A percentile compares a stretch with the other conserved stretches of the same genome.
These are phyloP conservation scores for Berberis thunbergii DNA, from an alignment of 164 flowering plant species.

Conservation along the genomic window DNA sequence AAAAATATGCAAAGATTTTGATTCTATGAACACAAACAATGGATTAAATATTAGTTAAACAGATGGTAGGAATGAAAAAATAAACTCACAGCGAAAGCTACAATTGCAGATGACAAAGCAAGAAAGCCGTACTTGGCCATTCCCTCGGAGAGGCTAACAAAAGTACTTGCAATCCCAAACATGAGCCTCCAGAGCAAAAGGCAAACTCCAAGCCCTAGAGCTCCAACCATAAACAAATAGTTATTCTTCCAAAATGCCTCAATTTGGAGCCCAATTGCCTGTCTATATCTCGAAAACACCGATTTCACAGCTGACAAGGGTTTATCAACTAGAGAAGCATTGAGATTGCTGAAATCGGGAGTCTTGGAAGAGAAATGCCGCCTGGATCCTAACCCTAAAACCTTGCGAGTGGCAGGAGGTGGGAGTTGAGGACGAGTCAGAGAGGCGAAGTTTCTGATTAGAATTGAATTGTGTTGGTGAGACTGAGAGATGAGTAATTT, in stretches of 20 bases:
- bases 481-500: neutral
- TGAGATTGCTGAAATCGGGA: slow-evolving; percentile 24
- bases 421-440: neutral
- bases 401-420: slow-evolving; percentile 5
- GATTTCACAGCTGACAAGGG: slow-evolving; percentile 33
- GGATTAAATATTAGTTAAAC: too few species aligned
- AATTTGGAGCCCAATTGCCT: slow-evolving; percentile 65
- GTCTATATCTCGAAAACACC: slow-evolving; percentile 44
- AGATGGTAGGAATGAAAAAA: too few species aligned
- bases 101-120: slow-evolving; percentile 79
- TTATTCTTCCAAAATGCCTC: slow-evolving; percentile 86
- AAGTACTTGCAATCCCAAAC: slow-evolving; percentile 79
- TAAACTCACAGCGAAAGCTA: slow-evolving; percentile 70
- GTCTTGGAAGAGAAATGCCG: neutral
- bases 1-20: too few species aligned
- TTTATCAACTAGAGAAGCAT: slow-evolving; percentile 22
- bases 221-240: slow-evolving; percentile 51
- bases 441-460: neutral
- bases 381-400: neutral
- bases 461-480: too few species aligned
- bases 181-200: slow-evolving; percentile 68
- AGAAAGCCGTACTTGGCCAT: slow-evolving; percentile 97
- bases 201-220: slow-evolving; percentile 50
- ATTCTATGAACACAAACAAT: too few species aligned
- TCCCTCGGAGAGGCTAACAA: slow-evolving; percentile 86